Evolutionary conservation across 2,329 filamentous ascomycete species (phyloP).

Genomic region (Sporothrix mexicana): DNA sequence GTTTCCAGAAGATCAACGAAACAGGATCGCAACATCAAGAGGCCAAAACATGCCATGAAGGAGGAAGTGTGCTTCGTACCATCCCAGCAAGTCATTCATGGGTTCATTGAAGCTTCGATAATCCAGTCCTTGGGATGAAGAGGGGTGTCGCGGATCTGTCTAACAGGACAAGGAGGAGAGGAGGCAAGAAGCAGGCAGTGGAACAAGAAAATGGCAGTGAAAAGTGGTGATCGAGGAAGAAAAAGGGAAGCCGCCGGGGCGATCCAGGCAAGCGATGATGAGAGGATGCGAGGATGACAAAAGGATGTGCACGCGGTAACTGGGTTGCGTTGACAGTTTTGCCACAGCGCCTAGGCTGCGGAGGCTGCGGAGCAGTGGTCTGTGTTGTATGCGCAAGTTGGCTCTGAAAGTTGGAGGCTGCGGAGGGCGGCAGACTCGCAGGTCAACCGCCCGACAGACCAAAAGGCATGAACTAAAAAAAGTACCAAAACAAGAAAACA

Average conservation of each 20-base stretch:
- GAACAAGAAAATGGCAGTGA: not conserved
- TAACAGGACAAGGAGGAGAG: not conserved
- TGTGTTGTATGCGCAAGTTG: not conserved
- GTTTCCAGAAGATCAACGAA: not conserved
- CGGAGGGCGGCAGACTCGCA: conserved; percentile 5
- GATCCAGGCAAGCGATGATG: conserved; percentile 10
- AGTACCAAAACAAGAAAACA: conserved; percentile 25
- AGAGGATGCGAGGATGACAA: conserved; percentile 12
- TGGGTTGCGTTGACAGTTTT: conserved; percentile 23
- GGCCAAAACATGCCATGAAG: conserved; percentile 9
- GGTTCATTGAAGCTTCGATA: not conserved
- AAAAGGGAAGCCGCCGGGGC: not conserved
- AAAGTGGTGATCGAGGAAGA: conserved; percentile 2
- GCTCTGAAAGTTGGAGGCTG: conserved; percentile 11
- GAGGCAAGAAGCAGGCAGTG: conserved; percentile 22
- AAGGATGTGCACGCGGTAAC: conserved; percentile 11
- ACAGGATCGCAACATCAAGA: conserved; percentile 1
- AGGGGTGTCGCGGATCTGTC: not conserved
- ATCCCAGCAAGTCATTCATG: not conserved
- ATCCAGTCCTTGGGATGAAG: conserved; percentile 15
- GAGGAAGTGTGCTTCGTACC: conserved; percentile 10
- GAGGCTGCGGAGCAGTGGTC: not conserved
- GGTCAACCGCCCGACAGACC: conserved; percentile 6
- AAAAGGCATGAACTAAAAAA: conserved; percentile 21
- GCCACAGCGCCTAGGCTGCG: conserved; percentile 31